Conservation (phyloP, 345 rosid species). For the Citrus australasica region DNA sequence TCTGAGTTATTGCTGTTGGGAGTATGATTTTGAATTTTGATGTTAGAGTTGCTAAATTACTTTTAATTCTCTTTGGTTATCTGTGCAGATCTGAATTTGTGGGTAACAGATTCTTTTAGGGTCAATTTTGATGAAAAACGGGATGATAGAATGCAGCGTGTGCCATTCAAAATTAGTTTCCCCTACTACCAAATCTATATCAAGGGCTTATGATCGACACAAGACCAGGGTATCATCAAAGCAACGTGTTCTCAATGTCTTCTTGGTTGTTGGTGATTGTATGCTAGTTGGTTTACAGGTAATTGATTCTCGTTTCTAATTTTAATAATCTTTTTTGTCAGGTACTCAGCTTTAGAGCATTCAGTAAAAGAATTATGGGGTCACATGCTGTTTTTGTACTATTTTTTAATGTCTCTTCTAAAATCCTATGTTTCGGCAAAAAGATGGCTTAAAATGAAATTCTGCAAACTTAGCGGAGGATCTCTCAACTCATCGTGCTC, state of each 20-base stretch:
- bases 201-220: slow-evolving; percentile 75
- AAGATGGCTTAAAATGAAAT: not conserved
- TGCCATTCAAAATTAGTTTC: slow-evolving; percentile 82
- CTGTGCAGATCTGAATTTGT: slow-evolving; percentile 14
- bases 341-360: not conserved
- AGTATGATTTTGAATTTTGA: not conserved
- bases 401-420: not conserved
- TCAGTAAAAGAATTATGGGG: not conserved
- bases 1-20: not conserved
- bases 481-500: not conserved
- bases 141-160: slow-evolving; percentile 79
- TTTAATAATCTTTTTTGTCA: not conserved
- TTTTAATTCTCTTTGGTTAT: not conserved
- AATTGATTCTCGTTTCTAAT: slow-evolving; percentile 4
- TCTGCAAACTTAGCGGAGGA: not conserved
- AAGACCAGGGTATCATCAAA: slow-evolving; percentile 69
- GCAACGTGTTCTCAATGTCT: slow-evolving; percentile 60
- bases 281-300: slow-evolving; percentile 90
- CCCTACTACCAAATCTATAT: slow-evolving; percentile 50
- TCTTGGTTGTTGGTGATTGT: slow-evolving; percentile 92
- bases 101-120: slow-evolving; percentile 1
- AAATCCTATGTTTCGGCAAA: not conserved
- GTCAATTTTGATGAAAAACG: slow-evolving; percentile 58
- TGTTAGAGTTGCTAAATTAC: not conserved
- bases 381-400: not conserved